These are phyloP conservation scores for Themeda triandra DNA, from an alignment of 176 grass and related monocot genomes.

Conservation along the genomic window DNA sequence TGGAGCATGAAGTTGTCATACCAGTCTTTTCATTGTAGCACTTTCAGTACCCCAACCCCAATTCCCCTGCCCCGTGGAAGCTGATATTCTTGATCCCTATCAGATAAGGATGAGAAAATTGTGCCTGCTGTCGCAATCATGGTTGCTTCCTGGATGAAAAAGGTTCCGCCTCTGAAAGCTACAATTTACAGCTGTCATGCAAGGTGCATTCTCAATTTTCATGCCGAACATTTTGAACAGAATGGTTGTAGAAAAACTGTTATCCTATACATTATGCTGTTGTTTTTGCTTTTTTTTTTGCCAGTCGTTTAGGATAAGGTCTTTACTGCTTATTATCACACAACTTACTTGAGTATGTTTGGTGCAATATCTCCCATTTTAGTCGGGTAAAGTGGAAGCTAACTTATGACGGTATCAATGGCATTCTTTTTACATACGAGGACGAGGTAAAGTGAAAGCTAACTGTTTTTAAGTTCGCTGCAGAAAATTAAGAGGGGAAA, in stretches of 20 bases:
- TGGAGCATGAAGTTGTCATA: no score
- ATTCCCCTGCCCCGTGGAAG: no score
- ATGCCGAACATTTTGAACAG: no score
- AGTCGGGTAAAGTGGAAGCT: neutral
- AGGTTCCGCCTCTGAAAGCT: neutral
- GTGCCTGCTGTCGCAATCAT: neutral
- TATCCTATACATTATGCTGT: neutral
- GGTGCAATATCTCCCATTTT: neutral
- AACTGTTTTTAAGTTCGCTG: neutral
- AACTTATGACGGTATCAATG: neutral
- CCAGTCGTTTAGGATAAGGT: neutral
- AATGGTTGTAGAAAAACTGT: neutral
- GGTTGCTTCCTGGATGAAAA: neutral
- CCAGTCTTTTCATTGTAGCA: no score
- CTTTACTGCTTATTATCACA: conserved; percentile 15
- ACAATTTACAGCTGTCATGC: neutral
- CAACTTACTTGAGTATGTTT: neutral
- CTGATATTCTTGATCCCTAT: neutral
- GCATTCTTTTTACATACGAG: neutral
- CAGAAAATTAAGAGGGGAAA: neutral
- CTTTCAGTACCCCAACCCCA: no score
- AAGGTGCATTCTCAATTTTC: conserved; percentile 1
- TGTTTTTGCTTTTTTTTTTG: neutral
- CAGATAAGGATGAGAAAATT: conserved; percentile 26
- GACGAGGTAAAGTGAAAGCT: neutral